These are phyloP conservation scores for Trichocomaceae sp. DNA, from an alignment of 2,329 filamentous ascomycete species.

Conservation along the genomic window DNA sequence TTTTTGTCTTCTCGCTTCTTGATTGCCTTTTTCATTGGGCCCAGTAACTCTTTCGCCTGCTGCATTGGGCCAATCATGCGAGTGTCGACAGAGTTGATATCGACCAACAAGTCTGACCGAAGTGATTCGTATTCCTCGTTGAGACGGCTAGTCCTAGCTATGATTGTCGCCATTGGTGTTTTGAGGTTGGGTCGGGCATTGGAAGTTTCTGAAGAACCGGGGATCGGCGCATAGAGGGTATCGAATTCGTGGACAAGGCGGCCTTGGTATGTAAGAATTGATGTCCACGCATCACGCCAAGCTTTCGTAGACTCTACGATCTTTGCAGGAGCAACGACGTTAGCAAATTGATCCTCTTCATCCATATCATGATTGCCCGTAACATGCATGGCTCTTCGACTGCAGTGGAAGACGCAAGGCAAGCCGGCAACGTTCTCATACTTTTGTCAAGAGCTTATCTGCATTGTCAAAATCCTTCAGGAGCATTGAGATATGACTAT, in stretches of 20 bases:
- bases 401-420: neutral
- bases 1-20: conserved; percentile 80
- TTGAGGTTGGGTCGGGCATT: conserved; percentile 49
- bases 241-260: conserved; percentile 62
- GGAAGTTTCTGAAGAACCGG: conserved; percentile 56
- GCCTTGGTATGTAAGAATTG: conserved; percentile 63
- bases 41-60: conserved; percentile 61
- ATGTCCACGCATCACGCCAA: conserved; percentile 73
- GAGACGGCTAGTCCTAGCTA: conserved; percentile 60
- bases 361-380: neutral
- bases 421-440: conserved; percentile 32
- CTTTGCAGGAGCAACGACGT: conserved; percentile 37
- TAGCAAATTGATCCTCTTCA: neutral
- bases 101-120: conserved; percentile 63
- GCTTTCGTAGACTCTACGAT: conserved; percentile 67
- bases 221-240: conserved; percentile 68
- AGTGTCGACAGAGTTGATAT: conserved; percentile 63
- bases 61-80: conserved; percentile 64
- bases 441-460: conserved; percentile 66
- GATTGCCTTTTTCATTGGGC: conserved; percentile 71
- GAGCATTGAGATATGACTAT: conserved; percentile 66
- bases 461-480: conserved; percentile 75
- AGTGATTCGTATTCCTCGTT: conserved; percentile 64
- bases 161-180: conserved; percentile 53
- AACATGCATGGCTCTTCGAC: neutral